Conservation (phyloP, 2,329 filamentous ascomycete species). For the Sporothrix protearum region DNA sequence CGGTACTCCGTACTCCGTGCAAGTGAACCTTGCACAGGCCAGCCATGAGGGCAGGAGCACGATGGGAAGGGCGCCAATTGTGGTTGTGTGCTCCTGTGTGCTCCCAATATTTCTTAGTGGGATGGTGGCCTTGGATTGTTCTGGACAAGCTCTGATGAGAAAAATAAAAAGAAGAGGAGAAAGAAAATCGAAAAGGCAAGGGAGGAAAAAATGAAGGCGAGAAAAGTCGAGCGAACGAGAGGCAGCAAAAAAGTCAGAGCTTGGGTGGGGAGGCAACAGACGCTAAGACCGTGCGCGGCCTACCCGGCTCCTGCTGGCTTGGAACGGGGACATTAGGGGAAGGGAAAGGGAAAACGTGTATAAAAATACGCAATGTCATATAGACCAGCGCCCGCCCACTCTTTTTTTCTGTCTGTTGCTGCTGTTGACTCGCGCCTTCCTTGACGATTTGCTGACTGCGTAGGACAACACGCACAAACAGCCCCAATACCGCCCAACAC, state of each 20-base stretch:
- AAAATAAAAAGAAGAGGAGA: background rate
- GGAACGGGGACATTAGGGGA: background rate
- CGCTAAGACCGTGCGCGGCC: conserved; percentile 28
- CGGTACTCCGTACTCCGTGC: conserved; percentile 1
- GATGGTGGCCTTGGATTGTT: conserved; percentile 4
- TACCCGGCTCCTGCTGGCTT: conserved; percentile 20
- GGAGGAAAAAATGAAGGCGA: conserved; percentile 8
- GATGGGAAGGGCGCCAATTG: background rate
- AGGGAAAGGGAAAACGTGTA: conserved; percentile 31
- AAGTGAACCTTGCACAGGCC: background rate
- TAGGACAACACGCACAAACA: background rate
- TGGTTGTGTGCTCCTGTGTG: background rate
- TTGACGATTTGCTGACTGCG: conserved; percentile 2
- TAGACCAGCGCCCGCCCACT: conserved; percentile 32
- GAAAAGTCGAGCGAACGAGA: conserved; percentile 8
- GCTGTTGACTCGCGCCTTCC: conserved; percentile 14
- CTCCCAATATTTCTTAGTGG: background rate
- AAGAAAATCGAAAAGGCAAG: conserved; percentile 8
- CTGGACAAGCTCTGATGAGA: background rate
- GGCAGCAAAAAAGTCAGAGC: conserved; percentile 19
- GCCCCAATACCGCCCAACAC: background rate
- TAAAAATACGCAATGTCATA: conserved; percentile 36
- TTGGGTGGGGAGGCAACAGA: conserved; percentile 16
- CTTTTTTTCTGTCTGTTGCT: conserved; percentile 27
- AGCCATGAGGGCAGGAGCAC: background rate